Evolutionary conservation across 805 yeast genomes (phyloP), one percentile per base, ranked within the genome.

Genomic region (Ogataea angusta): DNA sequence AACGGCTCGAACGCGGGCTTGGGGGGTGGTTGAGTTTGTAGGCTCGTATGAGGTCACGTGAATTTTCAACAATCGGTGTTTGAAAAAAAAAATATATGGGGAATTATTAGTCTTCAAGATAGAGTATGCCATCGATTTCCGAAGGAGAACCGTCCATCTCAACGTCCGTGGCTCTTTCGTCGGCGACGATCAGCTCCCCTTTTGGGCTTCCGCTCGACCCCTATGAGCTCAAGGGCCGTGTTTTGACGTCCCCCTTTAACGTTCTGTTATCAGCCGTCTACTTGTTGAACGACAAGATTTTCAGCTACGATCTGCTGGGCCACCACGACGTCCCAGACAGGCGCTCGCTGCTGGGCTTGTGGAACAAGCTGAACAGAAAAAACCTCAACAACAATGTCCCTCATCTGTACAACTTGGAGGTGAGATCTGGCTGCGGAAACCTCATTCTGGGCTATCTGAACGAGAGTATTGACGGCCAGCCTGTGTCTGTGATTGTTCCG

Each of bases 341-440:
- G 40, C 71, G 76, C 4, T 73, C 78, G 51, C 68, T 76, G 34
- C 66, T 86, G 36, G 87, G 83, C 59, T 61, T 72, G 37, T 88
- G 95, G 95, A 58, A 71, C 31, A 60, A 67, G 33, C 62, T 69
- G 35, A 69, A 68, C 55, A 72, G 76, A 54, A 56, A 59, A 28
- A 82, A 83, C 57, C 67, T 76, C 10, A 56, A 62, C 33, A 80
- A 80, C 17, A 63, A 60, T n/a, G 76, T 80, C 40, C 93, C 95
- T 19, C 69, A 69, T 39, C 63, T 82, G 51, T 69, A 78, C 56
- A 67, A 74, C 48, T 62, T 82, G 42, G 88, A 89, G 56, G 76
- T 86, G 42, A 79, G 95, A 60, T 69, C 83, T 2, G 97, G 96
- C 53, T 93, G 96, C 23, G 86, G 91, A 33, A 73, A 79, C 47